phyloP scores from a whole-genome alignment of 2,329 filamentous ascomycete species.

The Monilinia fructicola region DNA sequence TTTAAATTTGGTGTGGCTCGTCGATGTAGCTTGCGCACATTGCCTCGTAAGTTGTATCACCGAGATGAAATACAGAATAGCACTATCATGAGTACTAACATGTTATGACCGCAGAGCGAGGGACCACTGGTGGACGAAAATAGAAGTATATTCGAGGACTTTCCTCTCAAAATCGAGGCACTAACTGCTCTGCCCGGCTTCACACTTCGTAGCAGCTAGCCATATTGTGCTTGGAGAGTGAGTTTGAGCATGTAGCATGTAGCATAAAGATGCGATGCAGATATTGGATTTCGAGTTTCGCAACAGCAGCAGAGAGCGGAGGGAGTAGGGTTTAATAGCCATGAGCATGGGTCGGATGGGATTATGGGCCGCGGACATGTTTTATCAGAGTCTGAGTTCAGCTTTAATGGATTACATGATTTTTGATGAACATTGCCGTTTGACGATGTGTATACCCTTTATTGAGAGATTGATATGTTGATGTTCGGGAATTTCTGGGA shows the following conservation, averaged over 20 bases:
- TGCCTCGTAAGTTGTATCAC: slow-evolving; percentile 47
- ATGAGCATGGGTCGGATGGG: background rate
- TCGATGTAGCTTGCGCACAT: slow-evolving; percentile 50
- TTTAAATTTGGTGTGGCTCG: slow-evolving; percentile 49
- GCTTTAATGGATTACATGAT: background rate
- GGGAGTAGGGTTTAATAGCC: background rate
- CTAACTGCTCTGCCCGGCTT: too few species aligned
- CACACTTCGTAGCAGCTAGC: background rate
- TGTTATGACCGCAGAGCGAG: background rate
- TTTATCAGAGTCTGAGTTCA: background rate
- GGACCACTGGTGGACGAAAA: too few species aligned
- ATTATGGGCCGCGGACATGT: background rate
- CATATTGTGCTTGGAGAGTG: background rate
- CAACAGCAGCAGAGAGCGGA: background rate
- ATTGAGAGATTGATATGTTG: background rate
- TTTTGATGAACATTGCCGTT: background rate
- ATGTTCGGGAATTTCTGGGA: too few species aligned
- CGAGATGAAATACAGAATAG: background rate
- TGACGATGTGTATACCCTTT: background rate
- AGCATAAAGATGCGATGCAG: background rate
- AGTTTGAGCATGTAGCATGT: background rate
- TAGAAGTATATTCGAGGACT: background rate
- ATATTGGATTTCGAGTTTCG: background rate
- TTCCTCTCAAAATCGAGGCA: background rate
- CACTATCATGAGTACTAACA: background rate